Conservation (phyloP, 768 basidiomycete species). For the Calocybe indica region DNA sequence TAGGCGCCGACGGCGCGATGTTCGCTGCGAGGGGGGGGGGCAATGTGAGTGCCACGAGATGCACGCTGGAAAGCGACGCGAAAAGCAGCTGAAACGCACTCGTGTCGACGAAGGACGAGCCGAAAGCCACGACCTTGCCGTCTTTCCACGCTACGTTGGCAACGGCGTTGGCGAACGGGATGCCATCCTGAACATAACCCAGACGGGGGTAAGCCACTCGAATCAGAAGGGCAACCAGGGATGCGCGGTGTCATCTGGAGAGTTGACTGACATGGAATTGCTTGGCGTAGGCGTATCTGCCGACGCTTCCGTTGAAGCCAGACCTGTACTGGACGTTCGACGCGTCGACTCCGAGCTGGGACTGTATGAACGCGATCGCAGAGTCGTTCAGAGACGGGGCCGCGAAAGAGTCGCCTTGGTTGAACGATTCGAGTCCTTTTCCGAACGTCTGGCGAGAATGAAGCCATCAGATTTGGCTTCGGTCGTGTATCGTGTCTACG, state of each 20-base stretch:
- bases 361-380: conserved; percentile 10
- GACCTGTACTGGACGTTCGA: conserved; percentile 13
- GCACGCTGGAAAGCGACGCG: not conserved
- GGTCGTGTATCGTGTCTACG: not conserved
- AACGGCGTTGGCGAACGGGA: conserved; percentile 15
- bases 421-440: conserved; percentile 10
- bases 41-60: not conserved
- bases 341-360: conserved; percentile 10
- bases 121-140: conserved; percentile 31
- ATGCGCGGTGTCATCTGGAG: not conserved
- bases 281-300: conserved; percentile 21
- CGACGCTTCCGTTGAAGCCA: conserved; percentile 15
- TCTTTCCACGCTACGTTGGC: conserved; percentile 14
- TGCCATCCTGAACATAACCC: conserved; percentile 5
- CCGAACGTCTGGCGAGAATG: conserved; percentile 10
- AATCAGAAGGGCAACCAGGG: not conserved
- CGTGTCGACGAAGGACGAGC: conserved; percentile 40
- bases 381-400: conserved; percentile 6
- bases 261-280: conserved; percentile 21
- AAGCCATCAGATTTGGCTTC: not conserved
- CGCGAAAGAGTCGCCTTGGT: conserved; percentile 4
- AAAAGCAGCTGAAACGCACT: conserved; percentile 18
- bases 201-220: not conserved
- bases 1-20: conserved; percentile 29
- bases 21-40: conserved; percentile 4